Base-by-base conservation (phyloP, 2,329 filamentous ascomycete species). In the Neonectria neomacrospora region DNA sequence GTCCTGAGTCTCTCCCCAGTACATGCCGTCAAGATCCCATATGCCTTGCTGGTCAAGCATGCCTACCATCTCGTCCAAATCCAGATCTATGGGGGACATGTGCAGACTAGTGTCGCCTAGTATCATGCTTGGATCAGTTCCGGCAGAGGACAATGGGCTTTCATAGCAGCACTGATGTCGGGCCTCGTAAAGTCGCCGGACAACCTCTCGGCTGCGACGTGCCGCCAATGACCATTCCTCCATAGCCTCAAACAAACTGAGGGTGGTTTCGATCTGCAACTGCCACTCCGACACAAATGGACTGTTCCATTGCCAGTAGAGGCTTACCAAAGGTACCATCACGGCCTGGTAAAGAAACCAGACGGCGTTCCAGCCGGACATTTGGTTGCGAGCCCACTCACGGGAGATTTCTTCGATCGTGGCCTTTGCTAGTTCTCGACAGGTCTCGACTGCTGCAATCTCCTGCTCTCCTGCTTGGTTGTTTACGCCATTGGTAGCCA, bases 311-410 rank as follows among this genome's bases (percentile, higher is more conserved):
- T 93, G 89, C 82, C 87, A 90, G 75, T 93, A 93, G 12, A 94
- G 82, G 22, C 87, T 90, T 11, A 95, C 86, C 1, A 95, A 84
- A 0, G 91, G 91, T 9, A 94, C 88, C 89, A 94, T 92, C 66
- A 88, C 88, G 0, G 91, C 91, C 76, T 94, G 91, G 78, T 93
- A 94, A 63, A 92, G 85, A 77, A 93, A 90, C 91, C 91, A 94
- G 2, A 92, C 91, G 0, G 90, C 91, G 74, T 93, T 92, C 91
- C 91, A 94, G 9, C 91, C 91, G 0, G 88, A 88, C 80, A 94
- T 91, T 73, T 93, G 88, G 73, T 92, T 91, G 48, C 88, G 86
- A 48, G 86, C 86, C 80, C 90, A 93, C 66, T 91, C 90, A 22
- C 83, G 81, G 11, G 88, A 85, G 65, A 94, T 92, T 63, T 93